Base-by-base conservation (phyloP, 345 rosid species). In the Sonneratia alba region DNA sequence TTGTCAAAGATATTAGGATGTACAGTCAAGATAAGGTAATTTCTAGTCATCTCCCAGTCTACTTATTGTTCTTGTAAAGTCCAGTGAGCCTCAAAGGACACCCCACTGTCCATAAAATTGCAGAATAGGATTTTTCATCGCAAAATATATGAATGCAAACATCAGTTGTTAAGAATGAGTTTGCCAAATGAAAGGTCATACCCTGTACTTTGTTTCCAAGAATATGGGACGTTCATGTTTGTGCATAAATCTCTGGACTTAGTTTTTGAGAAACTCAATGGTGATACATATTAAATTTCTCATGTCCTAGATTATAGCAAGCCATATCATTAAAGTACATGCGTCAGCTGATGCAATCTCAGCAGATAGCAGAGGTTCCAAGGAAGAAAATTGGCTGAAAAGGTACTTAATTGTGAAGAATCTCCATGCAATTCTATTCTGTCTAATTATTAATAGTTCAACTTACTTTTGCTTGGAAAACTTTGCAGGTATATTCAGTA, bases 341-440 rank as follows among this genome's bases (percentile, higher is more conserved):
- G 98, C 98, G 67, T 91, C 97, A 79, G 98, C 96, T 3, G 84
- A 79, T 80, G 81, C 84, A 73, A 74, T 76, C 66, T 78, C 93
- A 0, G 76, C 69, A 37, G 96, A 94, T 55, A 75, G 67, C 73
- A 83, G 68, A 80, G 70, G 34, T 81, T 72, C 89, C 49, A 94
- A 85, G 83, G 98, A 88, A 87, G 92, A 90, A 70, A 94, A 91
- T 74, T 94, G 96, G 98, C 87, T 94, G 69, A 94, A 90, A 83
- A 90, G 97, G 97, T 94, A 74, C 66, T 36, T n/a, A 42, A 32
- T 48, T 16, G 14, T 21, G 49, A 55, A 75, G 49, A 12, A 21
- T 47, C 40, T 36, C 40, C 70, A 36, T 19, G 11, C 36, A 37
- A 9, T 75, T 70, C 72, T 74, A 5, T 70, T 61, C 27, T 67